Conservation (phyloP, 805 yeast genomes). For the Suhomyces prunicola region DNA sequence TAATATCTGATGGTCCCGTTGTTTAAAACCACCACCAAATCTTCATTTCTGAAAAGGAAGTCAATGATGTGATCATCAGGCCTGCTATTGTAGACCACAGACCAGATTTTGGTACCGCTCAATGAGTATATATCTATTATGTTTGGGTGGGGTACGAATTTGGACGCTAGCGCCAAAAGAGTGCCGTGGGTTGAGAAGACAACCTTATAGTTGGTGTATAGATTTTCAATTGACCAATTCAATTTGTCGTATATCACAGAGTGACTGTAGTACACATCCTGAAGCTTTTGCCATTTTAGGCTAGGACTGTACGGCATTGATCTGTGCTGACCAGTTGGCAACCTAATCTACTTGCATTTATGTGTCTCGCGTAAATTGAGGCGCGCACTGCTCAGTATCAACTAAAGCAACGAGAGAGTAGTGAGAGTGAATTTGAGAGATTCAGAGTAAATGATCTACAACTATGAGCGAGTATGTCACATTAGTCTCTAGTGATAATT, state of each 20-base stretch:
- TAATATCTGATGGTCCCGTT: slow-evolving; percentile 56
- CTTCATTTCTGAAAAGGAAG: slow-evolving; percentile 50
- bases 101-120: slow-evolving; percentile 34
- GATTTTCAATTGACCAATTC: slow-evolving; percentile 46
- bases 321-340: neutral
- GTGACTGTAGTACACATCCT: slow-evolving; percentile 63
- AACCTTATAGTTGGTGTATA: slow-evolving; percentile 40
- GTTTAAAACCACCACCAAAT: slow-evolving; percentile 53
- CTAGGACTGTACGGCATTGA: slow-evolving; percentile 36
- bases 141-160: slow-evolving; percentile 32
- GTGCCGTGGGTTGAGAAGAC: slow-evolving; percentile 53
- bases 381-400: neutral
- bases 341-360: neutral
- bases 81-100: slow-evolving; percentile 36
- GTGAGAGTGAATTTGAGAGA: neutral
- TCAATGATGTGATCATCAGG: slow-evolving; percentile 53
- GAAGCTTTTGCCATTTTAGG: slow-evolving; percentile 74
- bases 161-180: slow-evolving; percentile 49
- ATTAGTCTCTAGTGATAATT: slow-evolving; percentile 71
- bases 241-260: slow-evolving; percentile 52
- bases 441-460: neutral
- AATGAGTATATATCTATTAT: slow-evolving; percentile 35
- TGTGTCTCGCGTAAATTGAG: neutral
- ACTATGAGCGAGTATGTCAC: slow-evolving; percentile 45
- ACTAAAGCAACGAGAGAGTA: neutral